Percentiles rank a stretch among this genome's conserved stretches.
These are phyloP conservation scores for Colletotrichum sp. DNA, from an alignment of 2,329 filamentous ascomycete genomes.

Conservation along the genomic window DNA sequence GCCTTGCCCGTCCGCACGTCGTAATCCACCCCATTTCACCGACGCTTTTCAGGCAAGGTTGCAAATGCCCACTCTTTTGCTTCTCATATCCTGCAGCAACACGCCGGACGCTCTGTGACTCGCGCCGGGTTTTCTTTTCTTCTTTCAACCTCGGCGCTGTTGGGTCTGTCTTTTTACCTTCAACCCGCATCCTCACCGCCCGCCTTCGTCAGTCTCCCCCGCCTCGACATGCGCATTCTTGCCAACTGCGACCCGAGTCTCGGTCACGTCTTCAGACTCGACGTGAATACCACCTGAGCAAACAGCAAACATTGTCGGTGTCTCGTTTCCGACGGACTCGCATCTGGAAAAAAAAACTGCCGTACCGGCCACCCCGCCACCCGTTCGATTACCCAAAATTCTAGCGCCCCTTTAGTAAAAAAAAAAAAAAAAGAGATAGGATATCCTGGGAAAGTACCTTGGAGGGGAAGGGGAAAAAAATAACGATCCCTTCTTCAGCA, in stretches of 20 bases:
- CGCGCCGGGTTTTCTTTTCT: background rate
- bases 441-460: background rate
- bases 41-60: background rate
- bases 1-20: background rate
- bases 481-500: background rate
- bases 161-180: background rate
- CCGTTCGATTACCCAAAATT: background rate
- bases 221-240: conserved; percentile 12
- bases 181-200: background rate
- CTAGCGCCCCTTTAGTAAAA: background rate
- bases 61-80: background rate
- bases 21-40: background rate
- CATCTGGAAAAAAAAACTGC: background rate
- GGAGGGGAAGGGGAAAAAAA: background rate
- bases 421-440: background rate
- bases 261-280: background rate
- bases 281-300: background rate
- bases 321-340: background rate
- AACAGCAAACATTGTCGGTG: background rate
- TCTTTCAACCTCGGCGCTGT: background rate
- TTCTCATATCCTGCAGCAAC: background rate
- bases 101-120: background rate
- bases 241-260: background rate
- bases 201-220: background rate
- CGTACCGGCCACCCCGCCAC: background rate